Evolutionary conservation across 768 basidiomycete species (phyloP), one percentile per base, ranked within the genome.

Genomic region (Rubroboletus pulcherrimus): DNA sequence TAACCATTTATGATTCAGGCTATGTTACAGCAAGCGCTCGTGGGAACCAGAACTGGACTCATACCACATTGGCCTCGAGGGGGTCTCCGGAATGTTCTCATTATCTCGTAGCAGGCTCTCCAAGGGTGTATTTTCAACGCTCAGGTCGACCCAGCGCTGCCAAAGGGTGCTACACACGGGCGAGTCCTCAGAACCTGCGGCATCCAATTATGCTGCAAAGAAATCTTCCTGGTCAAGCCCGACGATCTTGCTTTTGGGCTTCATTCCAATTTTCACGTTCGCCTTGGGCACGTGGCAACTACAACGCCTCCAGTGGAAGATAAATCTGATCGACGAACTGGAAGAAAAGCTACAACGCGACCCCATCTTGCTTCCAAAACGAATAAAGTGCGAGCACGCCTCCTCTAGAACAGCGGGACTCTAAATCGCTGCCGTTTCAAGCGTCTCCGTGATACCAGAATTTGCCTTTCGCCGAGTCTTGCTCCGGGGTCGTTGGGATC

Each of bases 211-310:
- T 71, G 81, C 76, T 54, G 76, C 83, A 30, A 78, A 81, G 54
- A 80, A 79, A 55, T 77, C 83, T 53, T 77, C 84, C 53, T 83
- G 83, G 77, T 66, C 87, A 15, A 89, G 74, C 41, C 86, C 89
- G 2, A 84, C 86, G 9, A 81, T 91, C 77, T 58, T 90, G 19
- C 71, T 93, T 31, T 75, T 94, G 56, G 91, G 91, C 33, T 81
- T 89, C 62, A 89, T 97, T 53, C 97, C 97, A 1, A 75, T 98
- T 57, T 86, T 97, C 67, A 93, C 93, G 0, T 93, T 94, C 61
- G 88, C 80, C 15, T 76, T 99, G 57, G 96, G 97, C 17, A 82
- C 84, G 19, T 98, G 96, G 96, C 97, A 99, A 73, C 76, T 99
- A 33, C 82, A 91, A 63, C 84, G 97, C 46, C 80, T 98, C 31